phyloP scores from a whole-genome alignment of 176 grass and related monocot species.

The Pontederia crassipes region DNA sequence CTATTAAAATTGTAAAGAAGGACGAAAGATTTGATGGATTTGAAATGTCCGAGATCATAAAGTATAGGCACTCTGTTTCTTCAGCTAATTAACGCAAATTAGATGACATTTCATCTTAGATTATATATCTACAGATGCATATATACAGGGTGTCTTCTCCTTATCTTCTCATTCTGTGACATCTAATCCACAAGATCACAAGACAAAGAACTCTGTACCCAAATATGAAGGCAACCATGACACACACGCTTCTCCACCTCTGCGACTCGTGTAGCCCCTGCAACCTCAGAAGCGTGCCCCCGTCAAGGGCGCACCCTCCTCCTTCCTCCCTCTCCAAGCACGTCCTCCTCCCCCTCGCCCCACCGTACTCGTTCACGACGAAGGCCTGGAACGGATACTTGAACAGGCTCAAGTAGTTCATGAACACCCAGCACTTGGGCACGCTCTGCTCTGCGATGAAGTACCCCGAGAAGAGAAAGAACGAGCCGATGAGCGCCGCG shows the following conservation, averaged over 20 bases:
- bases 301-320: background rate
- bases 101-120: no score
- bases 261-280: background rate
- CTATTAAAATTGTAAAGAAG: no score
- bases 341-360: constrained; percentile 31
- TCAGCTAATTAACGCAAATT: no score
- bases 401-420: constrained; percentile 83
- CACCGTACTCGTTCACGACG: constrained; percentile 74
- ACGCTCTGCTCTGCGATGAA: constrained; percentile 60
- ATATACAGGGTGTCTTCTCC: no score
- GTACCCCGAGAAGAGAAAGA: constrained; percentile 96
- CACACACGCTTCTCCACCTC: background rate
- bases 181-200: background rate
- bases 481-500: constrained; percentile 58
- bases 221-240: constrained; percentile 1
- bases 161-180: background rate
- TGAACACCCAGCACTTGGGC: constrained; percentile 73
- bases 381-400: constrained; percentile 90
- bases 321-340: constrained; percentile 7
- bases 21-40: no score
- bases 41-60: no score
- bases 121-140: no score
- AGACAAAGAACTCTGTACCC: constrained; percentile 6
- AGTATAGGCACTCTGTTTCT: no score
- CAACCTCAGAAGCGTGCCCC: background rate